Conservation (phyloP, 768 basidiomycete species). For the Termitomyces sp. region DNA sequence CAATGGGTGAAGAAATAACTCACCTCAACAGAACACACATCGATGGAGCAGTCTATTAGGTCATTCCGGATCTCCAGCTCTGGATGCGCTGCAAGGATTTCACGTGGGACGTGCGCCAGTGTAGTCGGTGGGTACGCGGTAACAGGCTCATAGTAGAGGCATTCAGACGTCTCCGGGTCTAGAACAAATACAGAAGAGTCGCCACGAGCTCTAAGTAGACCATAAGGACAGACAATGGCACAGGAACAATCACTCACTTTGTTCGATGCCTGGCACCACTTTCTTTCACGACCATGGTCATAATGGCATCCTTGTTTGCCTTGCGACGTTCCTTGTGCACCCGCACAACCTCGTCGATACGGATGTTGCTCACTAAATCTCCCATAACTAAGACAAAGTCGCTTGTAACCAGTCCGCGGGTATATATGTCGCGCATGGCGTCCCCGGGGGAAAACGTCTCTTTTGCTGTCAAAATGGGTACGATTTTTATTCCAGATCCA, state of each 20-base stretch:
- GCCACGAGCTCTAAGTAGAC: constrained; percentile 47
- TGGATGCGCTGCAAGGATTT: constrained; percentile 62
- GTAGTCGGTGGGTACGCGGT: constrained; percentile 62
- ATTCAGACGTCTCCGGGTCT: constrained; percentile 70
- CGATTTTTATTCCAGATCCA: constrained; percentile 73
- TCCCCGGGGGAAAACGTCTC: constrained; percentile 87
- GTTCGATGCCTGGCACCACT: constrained; percentile 67
- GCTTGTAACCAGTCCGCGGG: constrained; percentile 80
- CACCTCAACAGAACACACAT: constrained; percentile 92
- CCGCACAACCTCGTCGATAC: constrained; percentile 83
- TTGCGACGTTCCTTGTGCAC: constrained; percentile 85
- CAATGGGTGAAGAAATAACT: constrained; percentile 10
- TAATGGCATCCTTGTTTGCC: constrained; percentile 87
- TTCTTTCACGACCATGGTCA: constrained; percentile 93
- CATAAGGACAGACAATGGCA: neutral
- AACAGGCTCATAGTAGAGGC: constrained; percentile 80
- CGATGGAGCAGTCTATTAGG: constrained; percentile 83
- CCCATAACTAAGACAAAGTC: constrained; percentile 92
- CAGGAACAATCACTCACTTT: constrained; percentile 39
- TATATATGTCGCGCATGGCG: constrained; percentile 91
- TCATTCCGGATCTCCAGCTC: constrained; percentile 88
- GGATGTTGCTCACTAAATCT: constrained; percentile 90
- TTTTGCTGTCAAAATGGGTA: constrained; percentile 80
- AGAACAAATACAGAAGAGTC: constrained; percentile 78
- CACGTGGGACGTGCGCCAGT: constrained; percentile 66